phyloP scores from a whole-genome alignment of 495 filamentous ascomycete genomes.

The Hyaloscypha bicolor region DNA sequence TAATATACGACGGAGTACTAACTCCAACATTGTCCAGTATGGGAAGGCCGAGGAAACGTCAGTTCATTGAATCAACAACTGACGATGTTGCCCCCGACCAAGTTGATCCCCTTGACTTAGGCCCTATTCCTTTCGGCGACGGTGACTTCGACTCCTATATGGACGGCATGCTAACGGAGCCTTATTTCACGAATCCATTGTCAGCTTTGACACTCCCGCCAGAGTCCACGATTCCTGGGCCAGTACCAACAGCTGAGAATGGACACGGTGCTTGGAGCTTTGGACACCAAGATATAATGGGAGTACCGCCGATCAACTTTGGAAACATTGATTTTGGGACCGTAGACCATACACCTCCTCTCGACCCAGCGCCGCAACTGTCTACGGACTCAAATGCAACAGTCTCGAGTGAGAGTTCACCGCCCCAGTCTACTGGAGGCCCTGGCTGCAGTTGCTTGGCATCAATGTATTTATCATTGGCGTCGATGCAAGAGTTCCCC shows the following conservation, averaged over 20 bases:
- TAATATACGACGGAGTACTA: background rate
- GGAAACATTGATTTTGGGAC: constrained; percentile 31
- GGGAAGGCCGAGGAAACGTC: constrained; percentile 61
- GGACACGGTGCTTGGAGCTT: constrained; percentile 20
- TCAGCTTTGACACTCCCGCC: background rate
- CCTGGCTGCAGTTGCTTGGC: constrained; percentile 26
- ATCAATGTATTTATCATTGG: constrained; percentile 46
- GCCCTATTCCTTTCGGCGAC: constrained; percentile 9
- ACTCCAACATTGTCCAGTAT: constrained; percentile 36
- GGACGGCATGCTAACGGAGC: constrained; percentile 19
- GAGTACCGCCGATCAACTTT: constrained; percentile 28
- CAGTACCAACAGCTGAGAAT: constrained; percentile 22
- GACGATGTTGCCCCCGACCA: constrained; percentile 15
- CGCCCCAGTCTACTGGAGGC: constrained; percentile 1
- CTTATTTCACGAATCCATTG: constrained; percentile 30
- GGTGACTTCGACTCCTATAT: constrained; percentile 17
- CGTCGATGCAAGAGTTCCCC: constrained; percentile 48
- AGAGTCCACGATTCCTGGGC: constrained; percentile 30
- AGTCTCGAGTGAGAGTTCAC: constrained; percentile 28
- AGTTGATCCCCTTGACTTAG: constrained; percentile 1
- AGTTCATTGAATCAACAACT: constrained; percentile 39
- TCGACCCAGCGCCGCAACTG: constrained; percentile 30
- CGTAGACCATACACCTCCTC: constrained; percentile 5
- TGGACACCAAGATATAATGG: constrained; percentile 19
- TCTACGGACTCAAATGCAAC: constrained; percentile 34